These are phyloP conservation scores for Ogataea corticis DNA, from an alignment of 805 yeast genomes.

Conservation along the genomic window DNA sequence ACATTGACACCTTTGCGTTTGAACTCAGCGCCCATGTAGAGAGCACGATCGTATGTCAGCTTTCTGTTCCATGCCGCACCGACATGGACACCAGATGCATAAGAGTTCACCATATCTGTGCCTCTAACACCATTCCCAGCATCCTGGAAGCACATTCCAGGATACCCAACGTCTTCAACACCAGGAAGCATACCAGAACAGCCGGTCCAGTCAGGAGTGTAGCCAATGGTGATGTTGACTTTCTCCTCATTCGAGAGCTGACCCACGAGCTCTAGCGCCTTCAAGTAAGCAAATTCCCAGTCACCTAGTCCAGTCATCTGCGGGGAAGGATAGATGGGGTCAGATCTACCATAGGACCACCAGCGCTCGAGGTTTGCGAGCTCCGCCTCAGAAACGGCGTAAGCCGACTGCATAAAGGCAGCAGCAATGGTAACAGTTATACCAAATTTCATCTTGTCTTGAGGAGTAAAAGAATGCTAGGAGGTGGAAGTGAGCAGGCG, in stretches of 20 bases:
- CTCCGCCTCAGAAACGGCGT: slow-evolving; percentile 5
- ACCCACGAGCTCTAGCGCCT: slow-evolving; percentile 56
- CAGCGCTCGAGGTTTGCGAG: slow-evolving; percentile 9
- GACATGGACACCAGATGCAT: slow-evolving; percentile 59
- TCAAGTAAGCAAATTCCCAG: slow-evolving; percentile 59
- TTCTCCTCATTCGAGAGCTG: slow-evolving; percentile 59
- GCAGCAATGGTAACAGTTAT: not conserved
- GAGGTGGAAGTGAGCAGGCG: too few species aligned
- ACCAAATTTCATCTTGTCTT: too few species aligned
- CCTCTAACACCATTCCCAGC: slow-evolving; percentile 62
- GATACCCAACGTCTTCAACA: slow-evolving; percentile 58
- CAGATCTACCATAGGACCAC: slow-evolving; percentile 22
- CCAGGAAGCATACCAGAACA: slow-evolving; percentile 55
- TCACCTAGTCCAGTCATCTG: slow-evolving; percentile 25
- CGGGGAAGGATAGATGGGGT: slow-evolving; percentile 22
- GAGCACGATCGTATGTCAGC: slow-evolving; percentile 52
- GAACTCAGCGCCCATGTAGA: slow-evolving; percentile 57
- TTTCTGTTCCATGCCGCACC: slow-evolving; percentile 58
- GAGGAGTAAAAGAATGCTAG: too few species aligned
- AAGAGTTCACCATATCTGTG: slow-evolving; percentile 56
- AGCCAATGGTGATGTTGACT: slow-evolving; percentile 61
- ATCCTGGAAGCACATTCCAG: slow-evolving; percentile 59
- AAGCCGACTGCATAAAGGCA: slow-evolving; percentile 1
- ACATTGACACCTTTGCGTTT: slow-evolving; percentile 55
- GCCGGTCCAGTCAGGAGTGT: slow-evolving; percentile 5